phyloP scores from a whole-genome alignment of 2,329 filamentous ascomycete species.

The Hypoxylon sp. region DNA sequence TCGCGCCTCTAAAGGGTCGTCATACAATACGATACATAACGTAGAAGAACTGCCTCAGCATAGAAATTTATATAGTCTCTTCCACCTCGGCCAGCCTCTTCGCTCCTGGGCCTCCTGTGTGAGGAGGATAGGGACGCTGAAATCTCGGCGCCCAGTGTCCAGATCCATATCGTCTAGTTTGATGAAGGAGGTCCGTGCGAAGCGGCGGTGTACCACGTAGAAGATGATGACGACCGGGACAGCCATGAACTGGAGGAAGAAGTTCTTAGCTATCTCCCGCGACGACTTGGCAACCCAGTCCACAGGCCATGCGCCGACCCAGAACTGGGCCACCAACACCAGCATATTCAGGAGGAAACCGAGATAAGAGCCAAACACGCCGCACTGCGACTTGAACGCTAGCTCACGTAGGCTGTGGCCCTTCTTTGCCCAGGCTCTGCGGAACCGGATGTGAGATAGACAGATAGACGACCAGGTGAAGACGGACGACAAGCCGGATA shows the following conservation, averaged over 20 bases:
- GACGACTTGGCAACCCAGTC: conserved; percentile 57
- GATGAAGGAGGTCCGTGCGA: conserved; percentile 73
- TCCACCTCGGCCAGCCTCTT: conserved; percentile 77
- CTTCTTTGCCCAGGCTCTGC: conserved; percentile 74
- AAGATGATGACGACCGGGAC: conserved; percentile 72
- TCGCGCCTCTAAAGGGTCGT: background rate
- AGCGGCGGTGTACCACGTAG: conserved; percentile 80
- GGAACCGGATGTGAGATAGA: conserved; percentile 91
- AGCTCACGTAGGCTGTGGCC: conserved; percentile 78
- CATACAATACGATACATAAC: background rate
- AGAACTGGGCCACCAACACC: conserved; percentile 85
- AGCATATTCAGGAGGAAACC: conserved; percentile 78
- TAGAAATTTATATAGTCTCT: conserved; percentile 75
- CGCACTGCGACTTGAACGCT: conserved; percentile 81
- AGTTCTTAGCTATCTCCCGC: conserved; percentile 63
- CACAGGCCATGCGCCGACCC: conserved; percentile 82
- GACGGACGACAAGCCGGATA: conserved; percentile 76
- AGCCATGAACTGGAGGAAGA: conserved; percentile 78
- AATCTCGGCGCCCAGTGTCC: conserved; percentile 82
- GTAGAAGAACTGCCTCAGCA: conserved; percentile 58
- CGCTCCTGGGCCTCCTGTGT: conserved; percentile 81
- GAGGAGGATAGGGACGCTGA: conserved; percentile 80
- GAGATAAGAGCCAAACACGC: conserved; percentile 80
- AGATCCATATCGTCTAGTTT: conserved; percentile 81
- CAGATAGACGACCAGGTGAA: conserved; percentile 89